These are phyloP conservation scores for Adansonia gregorii DNA, from an alignment of 441 rosid genomes.

Conservation along the genomic window DNA sequence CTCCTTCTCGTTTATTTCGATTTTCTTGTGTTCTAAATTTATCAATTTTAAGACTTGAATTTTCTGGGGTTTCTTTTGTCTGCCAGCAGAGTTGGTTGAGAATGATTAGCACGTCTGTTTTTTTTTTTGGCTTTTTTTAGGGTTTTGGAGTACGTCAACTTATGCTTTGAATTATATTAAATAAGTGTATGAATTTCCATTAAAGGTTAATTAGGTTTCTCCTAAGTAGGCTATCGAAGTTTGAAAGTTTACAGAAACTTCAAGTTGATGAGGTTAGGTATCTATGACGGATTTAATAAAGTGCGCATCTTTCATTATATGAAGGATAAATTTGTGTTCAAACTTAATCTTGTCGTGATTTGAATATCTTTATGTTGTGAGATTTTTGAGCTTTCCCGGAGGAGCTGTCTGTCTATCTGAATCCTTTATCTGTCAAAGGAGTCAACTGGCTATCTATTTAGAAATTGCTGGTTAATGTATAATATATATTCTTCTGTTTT, in stretches of 20 bases:
- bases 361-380: not conserved
- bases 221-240: not conserved
- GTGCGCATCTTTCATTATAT: not conserved
- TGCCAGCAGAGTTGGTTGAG: not conserved
- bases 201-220: slow-evolving; percentile 3
- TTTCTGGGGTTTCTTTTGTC: slow-evolving; percentile 2
- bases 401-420: not conserved
- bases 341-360: not conserved
- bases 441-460: not conserved
- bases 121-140: no score
- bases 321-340: not conserved
- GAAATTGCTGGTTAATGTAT: not conserved
- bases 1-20: not conserved
- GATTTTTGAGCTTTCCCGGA: not conserved
- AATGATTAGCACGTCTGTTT: no score
- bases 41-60: not conserved
- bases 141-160: not conserved
- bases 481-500: not conserved
- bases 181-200: not conserved
- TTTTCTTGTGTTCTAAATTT: not conserved
- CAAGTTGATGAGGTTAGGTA: not conserved
- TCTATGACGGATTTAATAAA: not conserved
- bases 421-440: not conserved
- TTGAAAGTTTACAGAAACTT: not conserved
- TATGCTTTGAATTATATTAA: not conserved